Percentiles rank a stretch among this genome's conserved stretches.
Evolutionary conservation across 495 filamentous ascomycete genomes (phyloP).

Genomic region (Penicillium herquei): DNA sequence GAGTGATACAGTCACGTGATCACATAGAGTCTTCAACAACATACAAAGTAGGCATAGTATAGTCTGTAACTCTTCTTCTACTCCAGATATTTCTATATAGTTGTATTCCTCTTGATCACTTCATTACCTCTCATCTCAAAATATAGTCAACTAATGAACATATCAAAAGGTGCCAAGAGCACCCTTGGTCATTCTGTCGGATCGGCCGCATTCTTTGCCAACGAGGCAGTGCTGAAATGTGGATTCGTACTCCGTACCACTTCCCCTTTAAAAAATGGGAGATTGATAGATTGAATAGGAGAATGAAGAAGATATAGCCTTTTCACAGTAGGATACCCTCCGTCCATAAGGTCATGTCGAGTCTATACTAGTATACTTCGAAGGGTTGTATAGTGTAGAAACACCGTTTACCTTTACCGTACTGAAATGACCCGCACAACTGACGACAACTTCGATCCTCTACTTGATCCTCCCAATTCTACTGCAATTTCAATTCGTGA

Average conservation of each 20-base stretch:
- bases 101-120: too few relatives aligned
- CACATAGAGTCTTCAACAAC: background rate
- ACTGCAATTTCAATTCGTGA: background rate
- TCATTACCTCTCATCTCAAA: too few relatives aligned
- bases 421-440: conserved; percentile 16
- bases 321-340: background rate
- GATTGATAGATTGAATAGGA: background rate
- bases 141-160: background rate
- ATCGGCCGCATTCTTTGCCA: conserved; percentile 19
- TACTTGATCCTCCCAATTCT: background rate
- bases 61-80: too few relatives aligned
- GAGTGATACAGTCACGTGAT: background rate
- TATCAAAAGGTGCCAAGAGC: conserved; percentile 1
- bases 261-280: background rate
- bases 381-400: background rate
- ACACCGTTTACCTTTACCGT: conserved; percentile 4
- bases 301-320: too few relatives aligned
- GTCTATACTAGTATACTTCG: too few relatives aligned
- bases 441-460: conserved; percentile 7
- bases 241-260: conserved; percentile 10
- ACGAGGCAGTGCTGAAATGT: conserved; percentile 19
- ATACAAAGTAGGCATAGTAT: too few relatives aligned
- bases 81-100: too few relatives aligned
- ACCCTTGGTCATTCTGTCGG: conserved; percentile 16
- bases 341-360: background rate